A percentile compares a stretch with the other conserved stretches of the same genome.
phyloP scores from a whole-genome alignment of 2,329 filamentous ascomycete genomes.

The Verticillium tricorpus region DNA sequence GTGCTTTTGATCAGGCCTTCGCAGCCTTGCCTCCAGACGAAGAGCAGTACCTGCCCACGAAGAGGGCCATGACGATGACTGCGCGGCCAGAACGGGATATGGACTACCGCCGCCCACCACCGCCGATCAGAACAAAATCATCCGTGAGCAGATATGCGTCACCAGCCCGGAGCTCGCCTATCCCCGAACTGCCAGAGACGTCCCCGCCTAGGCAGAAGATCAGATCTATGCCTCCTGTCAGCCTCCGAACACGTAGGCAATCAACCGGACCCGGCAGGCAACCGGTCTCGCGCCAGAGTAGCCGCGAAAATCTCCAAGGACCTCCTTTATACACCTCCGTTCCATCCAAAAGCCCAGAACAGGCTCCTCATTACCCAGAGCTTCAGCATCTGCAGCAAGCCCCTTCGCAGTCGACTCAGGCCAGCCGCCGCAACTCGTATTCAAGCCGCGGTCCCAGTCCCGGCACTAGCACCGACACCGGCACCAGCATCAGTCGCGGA shows the following conservation, averaged over 20 bases:
- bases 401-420: constrained; percentile 1
- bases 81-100: constrained; percentile 3
- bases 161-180: constrained; percentile 12
- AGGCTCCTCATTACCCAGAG: not conserved
- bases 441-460: not conserved
- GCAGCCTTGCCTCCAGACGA: constrained; percentile 6
- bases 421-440: not conserved
- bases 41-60: constrained; percentile 7
- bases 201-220: constrained; percentile 20
- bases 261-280: not conserved
- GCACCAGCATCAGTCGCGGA: not conserved
- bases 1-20: constrained; percentile 22
- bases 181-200: constrained; percentile 21
- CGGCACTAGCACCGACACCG: not conserved
- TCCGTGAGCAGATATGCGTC: not conserved
- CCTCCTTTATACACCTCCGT: not conserved
- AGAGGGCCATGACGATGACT: constrained; percentile 26
- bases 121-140: constrained; percentile 1
- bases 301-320: not conserved
- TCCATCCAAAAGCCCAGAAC: not conserved
- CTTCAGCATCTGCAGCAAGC: constrained; percentile 1
- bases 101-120: not conserved
- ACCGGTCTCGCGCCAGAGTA: not conserved
- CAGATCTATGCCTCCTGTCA: constrained; percentile 35
- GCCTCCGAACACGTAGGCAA: constrained; percentile 28